These are phyloP conservation scores for Sphagnum magellanicum DNA, from an alignment of 228 moss, liverwort and hornwort species.

Conservation along the genomic window DNA sequence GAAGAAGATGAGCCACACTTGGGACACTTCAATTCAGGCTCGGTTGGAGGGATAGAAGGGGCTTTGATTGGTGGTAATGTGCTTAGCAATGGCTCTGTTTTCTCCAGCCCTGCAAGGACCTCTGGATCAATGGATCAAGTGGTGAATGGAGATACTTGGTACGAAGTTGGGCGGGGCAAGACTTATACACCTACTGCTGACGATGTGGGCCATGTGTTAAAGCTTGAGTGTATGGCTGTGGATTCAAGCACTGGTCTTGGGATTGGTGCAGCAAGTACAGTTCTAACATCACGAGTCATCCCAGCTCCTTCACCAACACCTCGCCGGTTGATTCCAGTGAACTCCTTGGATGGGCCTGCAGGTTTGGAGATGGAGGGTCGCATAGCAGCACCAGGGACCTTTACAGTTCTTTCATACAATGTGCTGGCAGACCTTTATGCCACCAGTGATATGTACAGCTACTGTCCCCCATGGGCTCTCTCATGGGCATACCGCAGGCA, in stretches of 20 bases:
- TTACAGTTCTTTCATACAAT: constrained; percentile 78
- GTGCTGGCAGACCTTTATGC: constrained; percentile 75
- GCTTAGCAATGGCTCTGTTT: constrained; percentile 48
- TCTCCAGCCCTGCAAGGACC: constrained; percentile 61
- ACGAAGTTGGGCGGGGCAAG: constrained; percentile 63
- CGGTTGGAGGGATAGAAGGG: not conserved
- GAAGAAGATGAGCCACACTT: constrained; percentile 56
- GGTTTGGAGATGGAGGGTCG: constrained; percentile 47
- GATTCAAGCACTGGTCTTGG: constrained; percentile 38
- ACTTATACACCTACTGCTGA: constrained; percentile 65
- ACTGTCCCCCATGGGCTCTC: constrained; percentile 84
- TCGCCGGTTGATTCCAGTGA: constrained; percentile 56
- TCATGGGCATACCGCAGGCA: constrained; percentile 77
- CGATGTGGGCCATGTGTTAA: constrained; percentile 67
- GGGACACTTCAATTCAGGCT: constrained; percentile 6
- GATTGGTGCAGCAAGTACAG: constrained; percentile 28
- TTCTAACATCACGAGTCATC: constrained; percentile 59
- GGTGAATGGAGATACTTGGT: constrained; percentile 44
- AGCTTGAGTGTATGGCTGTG: constrained; percentile 67
- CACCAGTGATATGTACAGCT: constrained; percentile 73
- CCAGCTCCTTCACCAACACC: constrained; percentile 79
- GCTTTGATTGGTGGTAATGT: constrained; percentile 2
- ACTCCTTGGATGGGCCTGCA: constrained; percentile 31
- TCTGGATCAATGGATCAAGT: constrained; percentile 21
- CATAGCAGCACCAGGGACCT: constrained; percentile 44